Conservation (phyloP, 2,329 filamentous ascomycete genomes). For the Aspergillus ochraceoroseus region DNA sequence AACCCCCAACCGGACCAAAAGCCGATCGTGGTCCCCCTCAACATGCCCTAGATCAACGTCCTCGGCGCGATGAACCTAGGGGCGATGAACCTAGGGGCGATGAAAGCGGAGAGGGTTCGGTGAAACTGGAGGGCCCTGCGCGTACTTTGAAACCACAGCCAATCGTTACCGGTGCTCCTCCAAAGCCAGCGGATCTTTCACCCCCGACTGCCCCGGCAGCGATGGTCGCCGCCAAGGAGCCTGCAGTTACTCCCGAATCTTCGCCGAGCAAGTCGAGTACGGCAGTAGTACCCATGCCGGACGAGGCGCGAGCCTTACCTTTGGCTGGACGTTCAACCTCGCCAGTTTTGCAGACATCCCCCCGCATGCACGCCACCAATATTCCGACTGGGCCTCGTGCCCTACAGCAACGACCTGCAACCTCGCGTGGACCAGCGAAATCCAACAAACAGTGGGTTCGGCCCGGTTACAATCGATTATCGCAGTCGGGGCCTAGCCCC, state of each 20-base stretch:
- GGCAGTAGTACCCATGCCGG: slow-evolving; percentile 26
- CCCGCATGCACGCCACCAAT: slow-evolving; percentile 33
- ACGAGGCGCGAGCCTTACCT: slow-evolving; percentile 23
- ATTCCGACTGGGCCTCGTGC: slow-evolving; percentile 43
- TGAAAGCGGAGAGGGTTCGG: slow-evolving; percentile 19
- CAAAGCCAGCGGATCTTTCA: slow-evolving; percentile 29
- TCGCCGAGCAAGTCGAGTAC: slow-evolving; percentile 20
- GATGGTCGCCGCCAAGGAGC: slow-evolving; percentile 30
- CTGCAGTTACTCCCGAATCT: slow-evolving; percentile 21
- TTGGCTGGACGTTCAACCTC: slow-evolving; percentile 29
- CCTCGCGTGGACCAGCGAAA: slow-evolving; percentile 33
- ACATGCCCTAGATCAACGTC: slow-evolving; percentile 23
- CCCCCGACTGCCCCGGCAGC: slow-evolving; percentile 38
- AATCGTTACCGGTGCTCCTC: slow-evolving; percentile 15
- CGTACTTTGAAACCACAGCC: slow-evolving; percentile 24
- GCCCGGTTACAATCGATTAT: slow-evolving; percentile 33
- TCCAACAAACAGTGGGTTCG: slow-evolving; percentile 40
- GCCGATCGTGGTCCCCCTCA: slow-evolving; percentile 35
- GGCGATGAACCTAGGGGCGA: slow-evolving; percentile 26
- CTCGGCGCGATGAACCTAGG: slow-evolving; percentile 24
- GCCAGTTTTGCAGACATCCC: slow-evolving; percentile 35
- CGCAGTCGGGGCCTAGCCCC: slow-evolving; percentile 20
- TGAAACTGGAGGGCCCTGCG: slow-evolving; percentile 25
- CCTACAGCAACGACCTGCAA: slow-evolving; percentile 33
- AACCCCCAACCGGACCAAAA: slow-evolving; percentile 44